Evolutionary conservation across 495 filamentous ascomycete species (phyloP), one percentile per base, ranked within the genome.

Genomic region (Podospora fimiseda): DNA sequence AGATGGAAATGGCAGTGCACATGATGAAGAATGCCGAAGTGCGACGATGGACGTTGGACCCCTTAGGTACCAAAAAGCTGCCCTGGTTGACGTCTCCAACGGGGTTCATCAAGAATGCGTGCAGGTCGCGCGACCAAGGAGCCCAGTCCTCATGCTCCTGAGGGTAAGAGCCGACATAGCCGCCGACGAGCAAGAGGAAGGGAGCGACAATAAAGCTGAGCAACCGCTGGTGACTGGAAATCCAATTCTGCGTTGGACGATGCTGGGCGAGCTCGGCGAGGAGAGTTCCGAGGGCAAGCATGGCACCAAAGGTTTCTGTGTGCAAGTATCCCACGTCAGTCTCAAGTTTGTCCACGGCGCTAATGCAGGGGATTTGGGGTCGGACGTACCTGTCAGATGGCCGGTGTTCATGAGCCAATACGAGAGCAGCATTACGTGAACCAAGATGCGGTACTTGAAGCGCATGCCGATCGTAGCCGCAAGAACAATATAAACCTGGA

Each of bases 251-350:
- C 59, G 80, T 78, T 0, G 71, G 53, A 5, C 71, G 61, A 49
- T 81, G 70, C 60, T 81, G 75, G 15, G 80, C 71, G 23, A 85
- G 70, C 56, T 86, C 83, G 58, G 74, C 76, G 15, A 86, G 70
- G 55, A 85, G 72, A 54, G 78, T 79, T 30, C 82, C 83, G 67
- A 80, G 82, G 50, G 81, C 70, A 43, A 80, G 75, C 57, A 82
- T 81, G 61, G 81, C 77, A 18, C 74, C 76, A 48, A 81, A 79
- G 11, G 76, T 75, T 56, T 77, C 78, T 80, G 56, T 21, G 16
- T 2, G 22, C 9, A 39, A 13, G 23, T n/a, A n/a, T n/a, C n/a
- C n/a, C n/a, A n/a, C 19, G 53, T 63, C 44, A 60, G 60, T n/a
- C 13, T n/a, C 1, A 16, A 7, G 9, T 19, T 14, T 20, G 7